Evolutionary conservation across 305 asterid species (phyloP).

Genomic region (Fraxinus nigra): DNA sequence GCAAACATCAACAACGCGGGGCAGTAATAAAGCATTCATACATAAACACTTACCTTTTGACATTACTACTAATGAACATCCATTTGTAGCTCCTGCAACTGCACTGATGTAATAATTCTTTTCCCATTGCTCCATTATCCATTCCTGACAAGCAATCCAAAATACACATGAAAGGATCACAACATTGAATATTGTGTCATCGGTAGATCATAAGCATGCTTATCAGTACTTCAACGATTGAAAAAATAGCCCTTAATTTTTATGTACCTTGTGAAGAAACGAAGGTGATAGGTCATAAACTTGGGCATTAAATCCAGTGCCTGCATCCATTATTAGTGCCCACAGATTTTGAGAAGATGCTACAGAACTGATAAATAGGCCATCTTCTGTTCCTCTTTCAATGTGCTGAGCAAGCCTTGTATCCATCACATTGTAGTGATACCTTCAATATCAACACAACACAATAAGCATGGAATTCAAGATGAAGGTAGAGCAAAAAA

Average conservation of each 20-base stretch:
- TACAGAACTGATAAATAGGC: constrained; percentile 64
- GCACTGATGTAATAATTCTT: constrained; percentile 70
- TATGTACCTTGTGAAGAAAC: constrained; percentile 73
- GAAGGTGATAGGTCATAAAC: constrained; percentile 61
- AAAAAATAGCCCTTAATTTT: not conserved
- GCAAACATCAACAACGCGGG: not conserved
- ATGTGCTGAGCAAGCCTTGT: constrained; percentile 69
- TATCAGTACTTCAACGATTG: not conserved
- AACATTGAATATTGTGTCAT: not conserved
- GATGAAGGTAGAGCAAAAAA: constrained; percentile 9
- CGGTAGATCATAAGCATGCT: not conserved
- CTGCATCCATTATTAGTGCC: constrained; percentile 96
- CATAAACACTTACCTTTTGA: constrained; percentile 52
- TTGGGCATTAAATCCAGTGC: constrained; percentile 75
- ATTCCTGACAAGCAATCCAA: constrained; percentile 51
- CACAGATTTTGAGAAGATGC: constrained; percentile 71
- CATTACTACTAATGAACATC: constrained; percentile 78
- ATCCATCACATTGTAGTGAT: constrained; percentile 83
- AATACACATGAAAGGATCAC: not conserved
- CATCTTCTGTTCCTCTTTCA: constrained; percentile 75
- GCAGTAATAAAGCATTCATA: not conserved
- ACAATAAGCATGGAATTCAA: not conserved
- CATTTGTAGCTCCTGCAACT: constrained; percentile 69
- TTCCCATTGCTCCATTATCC: constrained; percentile 87
- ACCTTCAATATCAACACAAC: constrained; percentile 44